phyloP scores from a whole-genome alignment of 73 alveolate species.

The Paramecium bursaria region DNA sequence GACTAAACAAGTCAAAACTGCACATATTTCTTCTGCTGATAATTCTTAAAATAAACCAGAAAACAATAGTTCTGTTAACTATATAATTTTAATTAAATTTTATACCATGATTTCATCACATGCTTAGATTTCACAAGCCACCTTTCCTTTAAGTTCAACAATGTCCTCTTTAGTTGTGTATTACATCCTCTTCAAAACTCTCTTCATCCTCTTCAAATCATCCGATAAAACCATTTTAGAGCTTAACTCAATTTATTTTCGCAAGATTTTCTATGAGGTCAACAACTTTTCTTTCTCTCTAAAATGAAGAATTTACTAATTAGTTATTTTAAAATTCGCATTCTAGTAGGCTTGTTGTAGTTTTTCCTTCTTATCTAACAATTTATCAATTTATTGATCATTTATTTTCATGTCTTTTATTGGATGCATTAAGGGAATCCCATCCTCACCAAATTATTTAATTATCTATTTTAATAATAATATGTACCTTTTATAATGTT shows the following conservation, averaged over 20 bases:
- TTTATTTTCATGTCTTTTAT: conserved; percentile 96
- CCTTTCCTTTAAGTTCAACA: conserved; percentile 97
- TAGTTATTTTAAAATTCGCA: conserved; percentile 58
- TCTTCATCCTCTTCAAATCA: conserved; percentile 97
- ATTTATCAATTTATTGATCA: conserved; percentile 74
- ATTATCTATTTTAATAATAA: neutral
- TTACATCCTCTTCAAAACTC: conserved; percentile 97
- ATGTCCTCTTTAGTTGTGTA: conserved; percentile 89
- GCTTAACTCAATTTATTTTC: conserved; percentile 73
- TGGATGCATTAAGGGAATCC: conserved; percentile 89
- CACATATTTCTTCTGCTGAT: conserved; percentile 89
- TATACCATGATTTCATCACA: conserved; percentile 93
- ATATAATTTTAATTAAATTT: neutral
- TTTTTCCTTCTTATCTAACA: conserved; percentile 63
- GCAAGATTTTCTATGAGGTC: conserved; percentile 55
- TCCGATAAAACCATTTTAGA: conserved; percentile 93
- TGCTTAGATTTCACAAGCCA: conserved; percentile 98
- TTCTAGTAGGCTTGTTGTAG: conserved; percentile 27
- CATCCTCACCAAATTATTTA: conserved; percentile 35
- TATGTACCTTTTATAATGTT: conserved; percentile 50
- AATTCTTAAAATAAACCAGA: conserved; percentile 87
- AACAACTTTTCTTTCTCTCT: conserved; percentile 74
- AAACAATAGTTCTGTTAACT: conserved; percentile 87
- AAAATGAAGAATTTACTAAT: conserved; percentile 66
- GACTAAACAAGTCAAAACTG: conserved; percentile 87